Evolutionary conservation across 1,139 yeast genomes (phyloP).

Genomic region (Geotrichum carabidarum): DNA sequence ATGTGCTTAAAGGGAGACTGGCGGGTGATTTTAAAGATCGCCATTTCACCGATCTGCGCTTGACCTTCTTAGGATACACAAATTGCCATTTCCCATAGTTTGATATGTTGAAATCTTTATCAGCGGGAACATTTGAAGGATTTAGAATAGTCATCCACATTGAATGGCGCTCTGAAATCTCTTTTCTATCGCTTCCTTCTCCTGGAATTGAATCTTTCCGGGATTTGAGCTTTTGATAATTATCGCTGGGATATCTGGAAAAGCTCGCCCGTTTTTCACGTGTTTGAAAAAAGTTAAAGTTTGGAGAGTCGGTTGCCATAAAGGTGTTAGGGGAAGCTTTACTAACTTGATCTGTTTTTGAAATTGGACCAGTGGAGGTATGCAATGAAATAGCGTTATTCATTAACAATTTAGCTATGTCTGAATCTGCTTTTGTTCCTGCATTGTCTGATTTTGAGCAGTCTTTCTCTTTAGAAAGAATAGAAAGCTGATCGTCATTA

Average conservation of each 20-base stretch:
- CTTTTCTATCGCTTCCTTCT: not conserved
- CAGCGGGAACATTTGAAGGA: constrained; percentile 30
- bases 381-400: not conserved
- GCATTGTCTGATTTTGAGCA: not conserved
- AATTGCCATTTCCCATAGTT: constrained; percentile 76
- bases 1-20: constrained; percentile 74
- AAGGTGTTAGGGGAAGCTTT: not conserved
- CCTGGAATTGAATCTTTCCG: constrained; percentile 4
- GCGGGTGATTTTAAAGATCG: constrained; percentile 90
- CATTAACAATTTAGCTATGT: not conserved
- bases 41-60: constrained; percentile 77
- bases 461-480: not conserved
- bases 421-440: not conserved
- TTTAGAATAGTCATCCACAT: constrained; percentile 32
- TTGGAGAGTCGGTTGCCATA: not conserved
- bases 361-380: constrained; percentile 8
- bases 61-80: constrained; percentile 69
- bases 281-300: not conserved
- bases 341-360: not conserved
- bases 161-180: constrained; percentile 16
- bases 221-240: not conserved
- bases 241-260: not conserved
- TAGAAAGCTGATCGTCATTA: not conserved
- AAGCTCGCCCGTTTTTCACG: constrained; percentile 2
- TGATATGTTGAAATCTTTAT: constrained; percentile 28